Percentiles rank a stretch among this genome's conserved stretches.
Conservation (phyloP, 2,329 filamentous ascomycete species). For the Apiospora marii region DNA sequence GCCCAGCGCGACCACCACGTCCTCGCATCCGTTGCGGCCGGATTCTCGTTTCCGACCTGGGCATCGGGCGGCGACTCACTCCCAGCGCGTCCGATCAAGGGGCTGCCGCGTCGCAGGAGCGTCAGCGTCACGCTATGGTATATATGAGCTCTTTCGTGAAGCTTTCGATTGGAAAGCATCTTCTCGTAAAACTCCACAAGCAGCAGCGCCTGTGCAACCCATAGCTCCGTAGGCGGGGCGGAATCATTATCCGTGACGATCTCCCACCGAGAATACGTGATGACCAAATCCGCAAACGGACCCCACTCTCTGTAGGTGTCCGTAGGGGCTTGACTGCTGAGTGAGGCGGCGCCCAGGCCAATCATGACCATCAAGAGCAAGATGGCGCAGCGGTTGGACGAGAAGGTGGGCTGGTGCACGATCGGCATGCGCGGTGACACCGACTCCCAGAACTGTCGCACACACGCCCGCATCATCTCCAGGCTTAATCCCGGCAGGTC, state of each 20-base stretch:
- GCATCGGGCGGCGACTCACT: constrained; percentile 80
- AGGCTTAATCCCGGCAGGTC: constrained; percentile 66
- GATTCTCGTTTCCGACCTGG: constrained; percentile 66
- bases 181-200: constrained; percentile 92
- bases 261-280: constrained; percentile 79
- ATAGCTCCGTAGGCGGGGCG: constrained; percentile 81
- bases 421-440: constrained; percentile 89
- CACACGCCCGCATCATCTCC: constrained; percentile 84
- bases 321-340: constrained; percentile 70
- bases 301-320: constrained; percentile 56
- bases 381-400: constrained; percentile 78
- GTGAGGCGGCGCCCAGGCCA: constrained; percentile 81
- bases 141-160: constrained; percentile 90
- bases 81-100: constrained; percentile 80
- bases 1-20: constrained; percentile 88
- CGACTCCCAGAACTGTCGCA: constrained; percentile 87
- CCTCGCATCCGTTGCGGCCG: constrained; percentile 48
- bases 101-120: constrained; percentile 84
- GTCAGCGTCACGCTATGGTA: constrained; percentile 88
- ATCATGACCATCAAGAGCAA: constrained; percentile 83
- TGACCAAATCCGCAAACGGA: constrained; percentile 65
- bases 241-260: constrained; percentile 85
- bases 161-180: constrained; percentile 81
- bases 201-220: constrained; percentile 86
- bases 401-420: constrained; percentile 87